Evolutionary conservation across 495 filamentous ascomycete species (phyloP).

Genomic region (Evernia prunastri): DNA sequence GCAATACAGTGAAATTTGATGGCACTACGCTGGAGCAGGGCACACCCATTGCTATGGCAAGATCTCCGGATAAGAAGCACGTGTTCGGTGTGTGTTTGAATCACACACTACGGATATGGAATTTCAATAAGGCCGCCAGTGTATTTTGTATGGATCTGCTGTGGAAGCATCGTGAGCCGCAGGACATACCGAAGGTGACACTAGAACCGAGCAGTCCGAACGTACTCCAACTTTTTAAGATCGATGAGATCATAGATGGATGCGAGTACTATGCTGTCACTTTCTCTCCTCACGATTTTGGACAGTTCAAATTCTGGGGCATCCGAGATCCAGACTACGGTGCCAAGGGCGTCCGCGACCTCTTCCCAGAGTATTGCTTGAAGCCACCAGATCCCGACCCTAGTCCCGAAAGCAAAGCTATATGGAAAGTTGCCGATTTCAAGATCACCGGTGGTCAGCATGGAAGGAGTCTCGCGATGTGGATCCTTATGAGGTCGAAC

Average conservation of each 20-base stretch:
- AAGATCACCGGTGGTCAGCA: constrained; percentile 50
- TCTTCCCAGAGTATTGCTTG: constrained; percentile 55
- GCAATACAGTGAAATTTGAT: constrained; percentile 57
- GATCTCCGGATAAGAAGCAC: constrained; percentile 58
- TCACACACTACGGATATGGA: constrained; percentile 83
- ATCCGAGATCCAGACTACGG: constrained; percentile 57
- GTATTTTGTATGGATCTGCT: constrained; percentile 65
- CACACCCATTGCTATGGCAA: constrained; percentile 55
- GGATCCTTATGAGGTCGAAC: constrained; percentile 82
- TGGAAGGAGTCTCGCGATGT: constrained; percentile 53
- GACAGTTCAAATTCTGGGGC: constrained; percentile 94
- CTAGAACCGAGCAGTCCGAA: constrained; percentile 68
- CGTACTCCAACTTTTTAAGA: constrained; percentile 65
- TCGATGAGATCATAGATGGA: constrained; percentile 44
- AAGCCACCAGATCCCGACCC: constrained; percentile 60
- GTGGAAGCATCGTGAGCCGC: constrained; percentile 41
- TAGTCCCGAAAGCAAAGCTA: constrained; percentile 63
- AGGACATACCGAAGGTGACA: constrained; percentile 59
- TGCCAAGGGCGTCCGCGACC: constrained; percentile 59
- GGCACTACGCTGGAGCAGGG: constrained; percentile 60
- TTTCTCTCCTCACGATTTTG: constrained; percentile 78
- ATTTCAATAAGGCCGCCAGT: constrained; percentile 63
- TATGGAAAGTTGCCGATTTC: constrained; percentile 87
- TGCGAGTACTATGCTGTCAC: constrained; percentile 70
- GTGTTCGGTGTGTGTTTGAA: constrained; percentile 82